Base-by-base conservation (phyloP, 2,329 filamentous ascomycete species). In the Alternaria brassicicola region DNA sequence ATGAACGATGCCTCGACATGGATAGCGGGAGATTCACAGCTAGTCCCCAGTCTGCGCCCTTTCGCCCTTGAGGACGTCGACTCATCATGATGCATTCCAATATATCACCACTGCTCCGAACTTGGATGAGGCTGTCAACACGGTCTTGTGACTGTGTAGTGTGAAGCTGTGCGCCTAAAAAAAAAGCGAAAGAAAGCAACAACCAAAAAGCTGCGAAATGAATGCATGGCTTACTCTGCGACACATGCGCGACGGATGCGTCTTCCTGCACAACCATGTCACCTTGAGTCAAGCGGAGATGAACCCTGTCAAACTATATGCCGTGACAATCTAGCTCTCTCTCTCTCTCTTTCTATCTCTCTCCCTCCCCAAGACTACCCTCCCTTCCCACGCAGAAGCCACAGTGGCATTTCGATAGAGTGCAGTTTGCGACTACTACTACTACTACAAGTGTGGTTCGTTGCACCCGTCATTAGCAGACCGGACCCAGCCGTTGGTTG, bases 211-310 rank as follows among this genome's bases (percentile, higher is more conserved):
- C 15, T 17, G 25, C 33, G 7, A 46, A 13, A 36, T n/a, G 31
- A 6, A 49, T 31, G 41, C 31, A 38, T 33, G 41, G 39, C 53
- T n/a, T 25, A 21, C 26, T 23, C 23, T 15, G 43, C 33, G 55
- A 38, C 21, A 38, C 35, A 30, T 41, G 12, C 49, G 17, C 43
- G 35, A 23, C 41, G 51, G 51, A 35, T 53, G 31, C 41, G 31
- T 46, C 49, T 31, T 36, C 19, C 31, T 38, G 41, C 51, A 51
- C 48, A 51, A 51, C 50, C 50, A 43, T 52, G 38, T 43, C 38
- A n/a, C 36, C 36, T 43, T 43, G 51, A 53, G 51, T 46, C 51
- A 46, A 53, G 51, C 41, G 21, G 30, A 46, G n/a, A 28, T 25
- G 2, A 30, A 33, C 21, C 51, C 30, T 33, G 43, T 35, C 43